Conservation (phyloP, 148 eudicot genomes). For the Dianthus caryophyllus region DNA sequence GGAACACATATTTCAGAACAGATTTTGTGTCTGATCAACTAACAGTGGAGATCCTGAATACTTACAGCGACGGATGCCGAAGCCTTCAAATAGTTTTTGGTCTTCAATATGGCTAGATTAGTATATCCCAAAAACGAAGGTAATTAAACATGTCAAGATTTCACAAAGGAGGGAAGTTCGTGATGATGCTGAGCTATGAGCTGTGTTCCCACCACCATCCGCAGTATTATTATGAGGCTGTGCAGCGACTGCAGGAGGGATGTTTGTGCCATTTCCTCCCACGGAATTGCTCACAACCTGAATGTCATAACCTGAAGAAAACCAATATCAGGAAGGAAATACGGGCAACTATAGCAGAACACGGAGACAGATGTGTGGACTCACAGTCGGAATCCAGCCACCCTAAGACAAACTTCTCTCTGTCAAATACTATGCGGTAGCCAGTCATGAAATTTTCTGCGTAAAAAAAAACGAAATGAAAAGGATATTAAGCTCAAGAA, state of each 20-base stretch:
- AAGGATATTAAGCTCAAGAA: constrained; percentile 8
- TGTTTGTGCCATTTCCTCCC: constrained; percentile 29
- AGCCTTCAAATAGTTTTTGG: neutral
- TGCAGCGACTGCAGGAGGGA: constrained; percentile 46
- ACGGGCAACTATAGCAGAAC: neutral
- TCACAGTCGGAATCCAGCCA: constrained; percentile 78
- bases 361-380: constrained; percentile 15
- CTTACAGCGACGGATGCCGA: constrained; percentile 9
- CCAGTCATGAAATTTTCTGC: constrained; percentile 96
- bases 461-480: constrained; percentile 4
- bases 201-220: constrained; percentile 1
- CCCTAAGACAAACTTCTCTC: constrained; percentile 69
- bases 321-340: neutral
- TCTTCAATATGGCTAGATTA: neutral
- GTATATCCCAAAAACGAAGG: neutral
- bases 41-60: constrained; percentile 10
- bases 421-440: constrained; percentile 73
- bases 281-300: constrained; percentile 28
- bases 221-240: constrained; percentile 28
- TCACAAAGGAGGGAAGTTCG: constrained; percentile 17
- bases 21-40: constrained; percentile 9
- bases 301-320: constrained; percentile 49
- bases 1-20: neutral
- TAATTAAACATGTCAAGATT: constrained; percentile 14
- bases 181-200: constrained; percentile 28